Conservation (phyloP, 306 rosid species). For the Luffa aegyptiaca region DNA sequence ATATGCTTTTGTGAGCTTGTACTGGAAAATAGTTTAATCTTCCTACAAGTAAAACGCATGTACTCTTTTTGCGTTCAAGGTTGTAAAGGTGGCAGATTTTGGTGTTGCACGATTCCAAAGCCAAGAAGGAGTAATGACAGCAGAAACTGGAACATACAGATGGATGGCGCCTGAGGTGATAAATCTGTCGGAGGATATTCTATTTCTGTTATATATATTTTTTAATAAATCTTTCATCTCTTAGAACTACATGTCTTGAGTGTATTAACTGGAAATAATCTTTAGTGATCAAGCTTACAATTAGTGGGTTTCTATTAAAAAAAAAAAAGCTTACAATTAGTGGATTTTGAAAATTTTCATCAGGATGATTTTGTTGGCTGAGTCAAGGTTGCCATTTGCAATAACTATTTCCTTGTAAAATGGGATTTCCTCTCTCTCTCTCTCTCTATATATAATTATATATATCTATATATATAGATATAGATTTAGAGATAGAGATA, state of each 20-base stretch:
- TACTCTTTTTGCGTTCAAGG: constrained; percentile 31
- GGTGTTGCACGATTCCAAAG: constrained; percentile 95
- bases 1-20: constrained; percentile 3
- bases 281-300: not conserved
- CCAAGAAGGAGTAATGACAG: constrained; percentile 96
- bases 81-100: constrained; percentile 97
- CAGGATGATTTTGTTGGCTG: not conserved
- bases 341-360: not conserved
- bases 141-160: constrained; percentile 98
- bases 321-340: not conserved
- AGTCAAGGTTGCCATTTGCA: not conserved
- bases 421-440: not conserved
- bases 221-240: constrained; percentile 5
- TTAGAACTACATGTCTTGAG: not conserved
- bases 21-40: not conserved
- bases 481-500: too few species aligned
- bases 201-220: not conserved
- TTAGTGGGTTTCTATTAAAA: not conserved
- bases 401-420: not conserved
- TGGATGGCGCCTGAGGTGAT: constrained; percentile 99
- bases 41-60: not conserved
- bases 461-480: too few species aligned
- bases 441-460: not conserved
- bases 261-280: not conserved
- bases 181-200: not conserved